Conservation (phyloP, 2,329 filamentous ascomycete species). For the Arthrobotrys entomopaga region DNA sequence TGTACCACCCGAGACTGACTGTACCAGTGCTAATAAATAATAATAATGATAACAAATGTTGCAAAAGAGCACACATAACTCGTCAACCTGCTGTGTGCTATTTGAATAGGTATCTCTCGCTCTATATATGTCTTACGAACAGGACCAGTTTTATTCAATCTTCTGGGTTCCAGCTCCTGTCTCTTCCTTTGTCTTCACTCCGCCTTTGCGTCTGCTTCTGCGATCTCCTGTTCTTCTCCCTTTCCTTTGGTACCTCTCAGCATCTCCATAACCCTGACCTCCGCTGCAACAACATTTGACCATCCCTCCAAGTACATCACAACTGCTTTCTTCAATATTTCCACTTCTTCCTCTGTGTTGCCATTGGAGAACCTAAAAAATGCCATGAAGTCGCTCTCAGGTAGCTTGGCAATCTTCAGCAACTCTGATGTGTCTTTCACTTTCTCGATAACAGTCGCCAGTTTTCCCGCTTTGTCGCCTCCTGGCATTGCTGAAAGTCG, state of each 20-base stretch:
- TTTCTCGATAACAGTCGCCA: constrained; percentile 34
- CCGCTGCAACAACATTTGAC: constrained; percentile 47
- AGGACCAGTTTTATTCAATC: too few species aligned
- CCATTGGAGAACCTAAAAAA: constrained; percentile 43
- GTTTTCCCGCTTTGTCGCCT: constrained; percentile 44
- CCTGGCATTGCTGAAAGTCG: constrained; percentile 38
- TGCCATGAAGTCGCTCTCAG: constrained; percentile 28
- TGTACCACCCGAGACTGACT: too few species aligned
- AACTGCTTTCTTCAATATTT: constrained; percentile 36
- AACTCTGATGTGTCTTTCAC: constrained; percentile 30
- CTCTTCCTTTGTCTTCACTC: constrained; percentile 7
- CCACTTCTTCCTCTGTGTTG: constrained; percentile 36
- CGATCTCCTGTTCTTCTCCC: constrained; percentile 44
- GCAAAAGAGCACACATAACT: too few species aligned
- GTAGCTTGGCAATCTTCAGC: constrained; percentile 37
- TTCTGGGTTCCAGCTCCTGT: too few species aligned
- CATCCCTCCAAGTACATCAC: constrained; percentile 41
- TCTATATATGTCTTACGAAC: too few species aligned
- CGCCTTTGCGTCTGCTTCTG: constrained; percentile 39
- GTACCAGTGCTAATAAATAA: too few species aligned
- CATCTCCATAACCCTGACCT: constrained; percentile 34
- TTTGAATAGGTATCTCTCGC: too few species aligned
- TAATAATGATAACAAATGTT: too few species aligned
- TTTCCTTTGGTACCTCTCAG: constrained; percentile 25
- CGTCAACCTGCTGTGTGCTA: too few species aligned